Evolutionary conservation across 495 filamentous ascomycete genomes (phyloP), one percentile per base, ranked within the genome.

Genomic region (Xylaria acuta): DNA sequence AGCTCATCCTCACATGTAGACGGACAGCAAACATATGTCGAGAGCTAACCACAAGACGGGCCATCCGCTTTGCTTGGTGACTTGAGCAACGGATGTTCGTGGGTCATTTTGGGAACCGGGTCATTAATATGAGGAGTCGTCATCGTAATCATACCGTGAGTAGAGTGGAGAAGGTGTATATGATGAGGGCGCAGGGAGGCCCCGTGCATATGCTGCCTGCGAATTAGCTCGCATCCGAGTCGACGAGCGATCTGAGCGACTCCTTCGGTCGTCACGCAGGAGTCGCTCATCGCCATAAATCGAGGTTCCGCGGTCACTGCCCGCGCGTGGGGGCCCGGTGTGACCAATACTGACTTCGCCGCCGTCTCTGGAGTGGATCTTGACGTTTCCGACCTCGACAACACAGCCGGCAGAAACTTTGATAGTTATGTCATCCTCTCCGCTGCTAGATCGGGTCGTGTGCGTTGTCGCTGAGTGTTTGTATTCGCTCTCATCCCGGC

Each of bases 401-500:
- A 81, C 78, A 25, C 83, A 79, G 59, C 75, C 83, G 4, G 85
- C 85, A 43, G 84, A 82, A 49, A 88, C 82, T 51, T 84, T 84
- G 75, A 88, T 87, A 14, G 86, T 89, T 36, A 87, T 80, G 72
- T 87, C 86, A 56, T 89, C 85, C 64, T 86, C 84, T 59, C 74
- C 76, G 25, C 80, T 83, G 49, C 77, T 79, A 7, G 80, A 79
- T 53, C 84, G 78, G 18, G 86, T 89, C n/a, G 85, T 89, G 32
- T 85, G 83, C 11, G 86, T 87, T 11, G 87, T 87, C 1, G 84
- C 84, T 25, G 86, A 88, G 65, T 85, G 84, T 68, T 82, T 82
- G 73, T 85, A 88, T 30, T 89, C 87, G 75, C 86, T 88, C 72
- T 89, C 87, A 74, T 89, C 87, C 69, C 82, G 85, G 72, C 86